Evolutionary conservation across 2,329 filamentous ascomycete genomes (phyloP), one percentile per base, ranked within the genome.

Genomic region (Trichoderma sp.): DNA sequence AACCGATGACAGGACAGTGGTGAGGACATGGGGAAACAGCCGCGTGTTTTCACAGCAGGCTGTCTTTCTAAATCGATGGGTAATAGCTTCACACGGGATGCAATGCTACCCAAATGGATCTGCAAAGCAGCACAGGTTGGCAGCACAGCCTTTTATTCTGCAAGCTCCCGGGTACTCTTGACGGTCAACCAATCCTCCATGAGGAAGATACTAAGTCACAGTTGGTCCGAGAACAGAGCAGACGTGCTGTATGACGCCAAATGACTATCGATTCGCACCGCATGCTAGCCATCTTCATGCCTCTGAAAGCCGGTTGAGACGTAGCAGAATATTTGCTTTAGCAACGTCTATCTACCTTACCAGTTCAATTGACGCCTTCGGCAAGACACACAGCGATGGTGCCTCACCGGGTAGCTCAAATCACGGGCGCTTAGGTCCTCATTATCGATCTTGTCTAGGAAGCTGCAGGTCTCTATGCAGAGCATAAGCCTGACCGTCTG

Each of bases 401-500:
- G 25, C 22, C 19, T 35, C 52, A 42, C 52, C 19, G 63, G 39
- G 9, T 19, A 48, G 37, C 48, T 57, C 19, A 53, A 52, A 65
- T 19, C n/a, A 27, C 39, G 63, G 63, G 63, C 63, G 63, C 63
- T 57, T 57, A 56, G 29, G 27, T 35, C 1, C 27, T 57, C 37
- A 52, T 42, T 57, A 53, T 65, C 35, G 37, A 65, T 65, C 10
- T 37, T 37, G 15, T n/a, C 25, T n/a, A 50, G 27, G 57, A 34
- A 48, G 8, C 45, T 39, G 27, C 19, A 27, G 29, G 42, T 61
- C 58, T 63, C 59, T 63, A 27, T 65, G 63, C 63, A 65, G 52
- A 56, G 52, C 63, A 65, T 35, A 63, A 63, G 34, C 13, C 32
- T 19, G 13, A 34, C 29, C 29, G 25, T 34, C 27, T 57, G 32